Evolutionary conservation across 2,329 filamentous ascomycete species (phyloP).

Genomic region (Sclerotinia minor): DNA sequence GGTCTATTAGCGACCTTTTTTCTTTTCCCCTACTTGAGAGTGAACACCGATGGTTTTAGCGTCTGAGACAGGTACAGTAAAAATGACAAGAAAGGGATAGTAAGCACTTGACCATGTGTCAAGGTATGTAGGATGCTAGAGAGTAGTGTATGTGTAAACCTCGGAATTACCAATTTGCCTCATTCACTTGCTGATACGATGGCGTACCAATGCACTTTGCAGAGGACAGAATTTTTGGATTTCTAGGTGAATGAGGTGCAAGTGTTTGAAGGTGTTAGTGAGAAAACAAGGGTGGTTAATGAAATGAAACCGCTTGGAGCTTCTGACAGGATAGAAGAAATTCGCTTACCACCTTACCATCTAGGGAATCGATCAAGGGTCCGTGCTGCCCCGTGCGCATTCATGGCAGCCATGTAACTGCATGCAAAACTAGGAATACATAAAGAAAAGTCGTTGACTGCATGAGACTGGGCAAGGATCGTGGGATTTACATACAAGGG

Average conservation of each 20-base stretch:
- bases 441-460: slow-evolving; percentile 5
- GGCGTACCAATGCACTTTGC: not conserved
- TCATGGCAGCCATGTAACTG: slow-evolving; percentile 18
- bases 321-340: slow-evolving; percentile 26
- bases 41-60: slow-evolving; percentile 32
- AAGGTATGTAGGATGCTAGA: slow-evolving; percentile 1
- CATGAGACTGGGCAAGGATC: slow-evolving; percentile 21
- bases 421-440: slow-evolving; percentile 11
- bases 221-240: slow-evolving; percentile 4
- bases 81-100: slow-evolving; percentile 14
- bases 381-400: slow-evolving; percentile 30
- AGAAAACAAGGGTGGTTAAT: slow-evolving; percentile 24
- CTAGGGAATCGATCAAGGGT: slow-evolving; percentile 24
- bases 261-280: slow-evolving; percentile 18
- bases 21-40: slow-evolving; percentile 8
- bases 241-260: not conserved
- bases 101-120: slow-evolving; percentile 7
- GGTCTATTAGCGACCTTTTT: slow-evolving; percentile 24
- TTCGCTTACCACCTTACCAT: slow-evolving; percentile 5
- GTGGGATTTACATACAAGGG: slow-evolving; percentile 3
- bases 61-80: slow-evolving; percentile 33
- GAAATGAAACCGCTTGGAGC: slow-evolving; percentile 35
- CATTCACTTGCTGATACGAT: slow-evolving; percentile 1
- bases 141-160: not conserved
- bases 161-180: slow-evolving; percentile 4